Evolutionary conservation across 208 protist genomes (phyloP).

Genomic region (Trypanosoma congolense): DNA sequence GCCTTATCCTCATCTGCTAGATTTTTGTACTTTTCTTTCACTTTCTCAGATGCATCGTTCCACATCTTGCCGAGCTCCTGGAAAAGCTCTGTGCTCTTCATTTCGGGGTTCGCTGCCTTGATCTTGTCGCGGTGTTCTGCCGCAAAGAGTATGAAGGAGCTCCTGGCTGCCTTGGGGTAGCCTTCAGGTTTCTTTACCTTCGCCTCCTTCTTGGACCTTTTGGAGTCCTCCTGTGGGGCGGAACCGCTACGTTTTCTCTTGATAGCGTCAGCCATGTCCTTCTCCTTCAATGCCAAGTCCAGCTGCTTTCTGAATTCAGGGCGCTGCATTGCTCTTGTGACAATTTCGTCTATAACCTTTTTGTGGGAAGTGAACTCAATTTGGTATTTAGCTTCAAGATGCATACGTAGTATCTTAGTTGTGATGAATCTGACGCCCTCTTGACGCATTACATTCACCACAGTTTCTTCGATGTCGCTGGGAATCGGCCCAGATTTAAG

Average conservation of each 20-base stretch:
- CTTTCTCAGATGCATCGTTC: constrained; percentile 42
- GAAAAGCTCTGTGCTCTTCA: constrained; percentile 66
- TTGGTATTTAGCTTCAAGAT: constrained; percentile 66
- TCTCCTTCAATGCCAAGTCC: constrained; percentile 45
- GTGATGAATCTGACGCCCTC: constrained; percentile 59
- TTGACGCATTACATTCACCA: constrained; percentile 63
- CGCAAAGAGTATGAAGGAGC: constrained; percentile 71
- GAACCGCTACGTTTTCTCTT: constrained; percentile 29
- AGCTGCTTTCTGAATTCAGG: constrained; percentile 69
- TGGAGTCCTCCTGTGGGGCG: constrained; percentile 28
- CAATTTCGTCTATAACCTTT: constrained; percentile 29
- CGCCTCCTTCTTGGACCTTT: constrained; percentile 39
- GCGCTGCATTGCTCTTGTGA: constrained; percentile 42
- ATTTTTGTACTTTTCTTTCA: constrained; percentile 73
- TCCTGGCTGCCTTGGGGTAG: constrained; percentile 78
- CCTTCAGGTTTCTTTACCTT: constrained; percentile 75
- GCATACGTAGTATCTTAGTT: constrained; percentile 45
- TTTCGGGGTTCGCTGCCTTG: constrained; percentile 60
- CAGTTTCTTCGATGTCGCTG: constrained; percentile 47
- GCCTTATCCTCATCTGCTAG: constrained; percentile 78
- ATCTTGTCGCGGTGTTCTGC: constrained; percentile 66
- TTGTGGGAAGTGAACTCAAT: constrained; percentile 59
- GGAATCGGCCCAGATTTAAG: constrained; percentile 53
- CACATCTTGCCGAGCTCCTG: constrained; percentile 64
- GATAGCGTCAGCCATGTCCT: constrained; percentile 23